Evolutionary conservation across 2,329 filamentous ascomycete species (phyloP), one percentile per base, ranked within the genome.

Genomic region (Talaromyces sp.): DNA sequence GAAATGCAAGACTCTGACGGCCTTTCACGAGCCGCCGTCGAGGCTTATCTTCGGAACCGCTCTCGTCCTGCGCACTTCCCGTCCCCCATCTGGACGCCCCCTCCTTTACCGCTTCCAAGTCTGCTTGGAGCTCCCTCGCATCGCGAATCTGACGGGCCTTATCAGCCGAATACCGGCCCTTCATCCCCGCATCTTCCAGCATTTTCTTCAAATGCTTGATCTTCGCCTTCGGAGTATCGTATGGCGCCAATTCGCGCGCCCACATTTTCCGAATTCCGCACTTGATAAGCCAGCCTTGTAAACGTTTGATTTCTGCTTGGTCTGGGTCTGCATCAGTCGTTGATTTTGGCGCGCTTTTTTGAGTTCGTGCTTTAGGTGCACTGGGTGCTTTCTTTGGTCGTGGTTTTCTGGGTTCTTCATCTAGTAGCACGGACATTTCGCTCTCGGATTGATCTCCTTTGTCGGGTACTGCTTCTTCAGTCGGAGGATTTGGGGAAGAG

Each of bases 201-300:
- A 96, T 90, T 11, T 80, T 80, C 74, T 87, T 91, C 8, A 99
- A 83, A 74, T 97, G 92, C 61, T 84, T 84, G 67, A 97, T 91
- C 82, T 97, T 97, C 59, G 87, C 91, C 67, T 88, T 90, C 3
- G 85, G 75, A 27, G 93, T 90, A 63, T 89, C 86, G 71, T 86
- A 93, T 63, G 87, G 82, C 75, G 91, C 91, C 33, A 99, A 84
- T 77, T 97, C 92, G 68, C 90, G 88, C 59, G 86, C 86, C 94
- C 95, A 99, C 67, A 97, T 86, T 75, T 97, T 98, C 62, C 92
- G 90, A 63, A 97, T 87, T 35, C 94, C 94, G 73, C 94, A 99
- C 78, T 97, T 97, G 54, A 89, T 80, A 7, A 99, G 85, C 77
- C 94, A 92, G 9, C 88, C 86, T 79, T 98, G 94, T 3, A 98